Percentiles rank a stretch among this genome's conserved stretches.
Evolutionary conservation across 805 yeast genomes (phyloP).

Genomic region (Jamesozyma jinghongensis): DNA sequence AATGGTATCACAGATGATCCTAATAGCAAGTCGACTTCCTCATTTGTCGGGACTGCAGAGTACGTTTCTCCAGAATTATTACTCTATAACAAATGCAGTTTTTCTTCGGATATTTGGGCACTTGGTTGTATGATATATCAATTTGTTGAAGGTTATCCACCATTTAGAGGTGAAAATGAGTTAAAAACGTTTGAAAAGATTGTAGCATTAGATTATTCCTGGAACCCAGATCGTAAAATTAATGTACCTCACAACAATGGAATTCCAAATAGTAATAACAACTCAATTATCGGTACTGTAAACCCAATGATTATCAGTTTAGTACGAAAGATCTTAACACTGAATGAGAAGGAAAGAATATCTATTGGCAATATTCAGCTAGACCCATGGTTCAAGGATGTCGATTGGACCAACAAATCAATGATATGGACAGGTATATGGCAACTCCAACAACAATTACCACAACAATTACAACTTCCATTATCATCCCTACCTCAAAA

Average conservation of each 20-base stretch:
- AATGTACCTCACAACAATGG: not conserved
- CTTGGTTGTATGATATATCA: slow-evolving; percentile 83
- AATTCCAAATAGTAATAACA: slow-evolving; percentile 27
- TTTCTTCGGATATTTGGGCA: slow-evolving; percentile 88
- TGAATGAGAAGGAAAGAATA: slow-evolving; percentile 63
- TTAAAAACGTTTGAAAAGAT: slow-evolving; percentile 83
- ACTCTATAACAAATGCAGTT: slow-evolving; percentile 69
- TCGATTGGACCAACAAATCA: slow-evolving; percentile 59
- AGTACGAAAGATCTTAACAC: slow-evolving; percentile 52
- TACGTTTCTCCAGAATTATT: slow-evolving; percentile 90
- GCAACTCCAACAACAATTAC: slow-evolving; percentile 37
- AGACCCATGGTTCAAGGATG: slow-evolving; percentile 61
- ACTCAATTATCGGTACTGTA: slow-evolving; percentile 22
- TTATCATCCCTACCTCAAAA: too few relatives aligned
- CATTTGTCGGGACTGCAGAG: slow-evolving; percentile 97
- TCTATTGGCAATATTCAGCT: slow-evolving; percentile 46
- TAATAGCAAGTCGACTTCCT: slow-evolving; percentile 33
- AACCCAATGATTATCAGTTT: slow-evolving; percentile 58
- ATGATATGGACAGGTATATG: slow-evolving; percentile 72
- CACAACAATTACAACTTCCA: not conserved
- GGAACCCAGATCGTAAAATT: slow-evolving; percentile 30
- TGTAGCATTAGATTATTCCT: slow-evolving; percentile 62
- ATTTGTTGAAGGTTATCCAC: slow-evolving; percentile 75
- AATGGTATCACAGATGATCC: slow-evolving; percentile 16
- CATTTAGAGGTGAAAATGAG: slow-evolving; percentile 81